Base-by-base conservation (phyloP, 2,329 filamentous ascomycete species). In the Sporothrix inflata region DNA sequence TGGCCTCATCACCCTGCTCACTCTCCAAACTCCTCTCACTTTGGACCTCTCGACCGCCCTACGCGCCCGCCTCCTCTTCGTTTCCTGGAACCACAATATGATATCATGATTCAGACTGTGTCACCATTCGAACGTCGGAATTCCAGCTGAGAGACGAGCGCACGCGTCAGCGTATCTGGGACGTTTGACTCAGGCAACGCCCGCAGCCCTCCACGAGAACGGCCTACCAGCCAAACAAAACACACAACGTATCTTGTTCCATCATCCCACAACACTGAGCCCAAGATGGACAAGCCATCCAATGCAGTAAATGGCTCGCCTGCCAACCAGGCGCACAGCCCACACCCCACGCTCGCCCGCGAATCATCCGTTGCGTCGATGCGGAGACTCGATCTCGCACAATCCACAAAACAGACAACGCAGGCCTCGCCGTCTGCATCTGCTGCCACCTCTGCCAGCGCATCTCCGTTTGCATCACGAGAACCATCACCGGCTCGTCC, bases 401-500 rank as follows among this genome's bases (percentile, higher is more conserved):
- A 68, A 45, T 71, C 73, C 71, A 74, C 73, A 55, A 74, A 63
- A 65, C 75, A 73, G 47, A 24, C 70, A 9, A 73, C 75, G 42
- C 75, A 75, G 49, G 30, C 74, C 30, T 73, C 76, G 45, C 71
- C 74, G 47, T 57, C 75, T 34, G 69, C 75, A n/a, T 80, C 78
- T n/a, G 68, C 75, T 42, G 70, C 78, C 47, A 79, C 77, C 6
- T 79, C 78, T 21, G 75, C 77, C 69, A 75, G 75, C 21, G 73
- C 78, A 63, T 80, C 80, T 24, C 80, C 80, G 9, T 76, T 79
- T 69, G 73, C 77, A 21, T 81, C 80, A 51, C 81, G 86, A 76
- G 85, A 87, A 71, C 78, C 83, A 21, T 88, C 86, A 14, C 85
- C 85, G 19, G 81, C 80, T 66, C 80, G 84, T 68, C 82, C 82